Percentiles rank a stretch among this genome's conserved stretches.
These are phyloP conservation scores for Aspergillus ellipticus DNA, from an alignment of 495 filamentous ascomycete species.

Conservation along the genomic window DNA sequence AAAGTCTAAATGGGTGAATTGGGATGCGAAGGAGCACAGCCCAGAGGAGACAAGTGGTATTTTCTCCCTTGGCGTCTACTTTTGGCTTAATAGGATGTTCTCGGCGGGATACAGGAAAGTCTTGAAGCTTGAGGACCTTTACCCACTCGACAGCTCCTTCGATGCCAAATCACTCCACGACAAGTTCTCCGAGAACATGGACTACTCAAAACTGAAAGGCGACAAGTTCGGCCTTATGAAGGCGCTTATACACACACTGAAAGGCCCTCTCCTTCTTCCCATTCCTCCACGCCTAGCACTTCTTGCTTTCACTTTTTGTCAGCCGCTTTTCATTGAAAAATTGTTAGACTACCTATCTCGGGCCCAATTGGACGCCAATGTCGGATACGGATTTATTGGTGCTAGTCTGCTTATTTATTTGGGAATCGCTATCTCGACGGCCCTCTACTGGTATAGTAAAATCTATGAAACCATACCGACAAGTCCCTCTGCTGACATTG, in stretches of 20 bases:
- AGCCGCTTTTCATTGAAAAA: conserved; percentile 52
- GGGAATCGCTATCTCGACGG: conserved; percentile 47
- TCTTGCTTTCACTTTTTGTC: conserved; percentile 51
- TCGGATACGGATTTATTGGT: conserved; percentile 53
- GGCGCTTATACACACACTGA: conserved; percentile 19
- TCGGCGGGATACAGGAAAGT: conserved; percentile 27
- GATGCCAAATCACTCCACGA: conserved; percentile 18
- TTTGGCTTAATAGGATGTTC: conserved; percentile 44
- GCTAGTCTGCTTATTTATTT: conserved; percentile 51
- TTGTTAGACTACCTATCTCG: conserved; percentile 33
- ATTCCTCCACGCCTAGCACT: conserved; percentile 46
- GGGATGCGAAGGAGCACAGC: conserved; percentile 1
- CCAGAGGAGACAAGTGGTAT: conserved; percentile 47
- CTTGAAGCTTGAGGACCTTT: conserved; percentile 31
- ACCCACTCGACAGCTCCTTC: conserved; percentile 23
- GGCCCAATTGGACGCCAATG: not conserved
- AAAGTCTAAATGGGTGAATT: conserved; percentile 3
- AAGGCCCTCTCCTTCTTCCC: conserved; percentile 32
- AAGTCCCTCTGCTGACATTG: too few relatives aligned
- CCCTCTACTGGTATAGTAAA: conserved; percentile 35
- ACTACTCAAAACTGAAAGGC: conserved; percentile 1
- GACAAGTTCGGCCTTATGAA: conserved; percentile 9
- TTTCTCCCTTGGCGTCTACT: conserved; percentile 35
- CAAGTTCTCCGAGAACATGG: conserved; percentile 14
- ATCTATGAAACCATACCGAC: too few relatives aligned